Conservation (phyloP, 805 yeast genomes). For the Metschnikowia continentalis region DNA sequence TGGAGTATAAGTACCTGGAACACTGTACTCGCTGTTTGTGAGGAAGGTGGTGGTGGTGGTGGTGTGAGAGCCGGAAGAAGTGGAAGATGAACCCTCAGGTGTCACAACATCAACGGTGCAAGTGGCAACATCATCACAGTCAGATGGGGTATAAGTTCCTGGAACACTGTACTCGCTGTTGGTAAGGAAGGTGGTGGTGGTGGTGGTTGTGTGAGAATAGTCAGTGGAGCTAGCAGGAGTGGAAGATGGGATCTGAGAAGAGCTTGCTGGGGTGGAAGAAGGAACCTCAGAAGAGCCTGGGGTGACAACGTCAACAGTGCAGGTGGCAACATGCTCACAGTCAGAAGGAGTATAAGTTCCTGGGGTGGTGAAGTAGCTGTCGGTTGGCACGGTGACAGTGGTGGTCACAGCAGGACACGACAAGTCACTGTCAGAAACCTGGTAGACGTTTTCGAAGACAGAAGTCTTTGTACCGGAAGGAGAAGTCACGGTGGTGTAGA, state of each 20-base stretch:
- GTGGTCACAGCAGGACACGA: slow-evolving; percentile 4
- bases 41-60: too few relatives aligned
- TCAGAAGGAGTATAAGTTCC: slow-evolving; percentile 3
- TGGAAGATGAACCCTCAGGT: background rate
- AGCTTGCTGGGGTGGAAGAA: background rate
- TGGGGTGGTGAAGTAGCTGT: background rate
- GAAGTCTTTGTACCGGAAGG: background rate
- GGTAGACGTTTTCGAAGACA: background rate
- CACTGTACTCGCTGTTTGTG: too few relatives aligned
- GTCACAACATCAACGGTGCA: slow-evolving; percentile 1
- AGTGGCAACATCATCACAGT: slow-evolving; percentile 1
- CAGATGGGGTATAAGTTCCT: slow-evolving; percentile 4
- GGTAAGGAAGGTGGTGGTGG: background rate
- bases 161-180: background rate
- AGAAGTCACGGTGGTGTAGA: background rate
- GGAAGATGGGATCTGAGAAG: background rate
- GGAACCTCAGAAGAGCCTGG: background rate
- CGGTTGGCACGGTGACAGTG: background rate
- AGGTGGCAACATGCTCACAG: background rate
- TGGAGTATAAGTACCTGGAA: too few relatives aligned
- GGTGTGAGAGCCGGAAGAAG: background rate
- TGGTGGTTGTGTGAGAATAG: slow-evolving; percentile 1
- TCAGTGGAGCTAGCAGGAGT: background rate
- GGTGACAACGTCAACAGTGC: slow-evolving; percentile 2
- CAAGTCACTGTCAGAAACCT: background rate